Conservation (phyloP, 345 rosid genomes). For the Rhizophora mangle region DNA sequence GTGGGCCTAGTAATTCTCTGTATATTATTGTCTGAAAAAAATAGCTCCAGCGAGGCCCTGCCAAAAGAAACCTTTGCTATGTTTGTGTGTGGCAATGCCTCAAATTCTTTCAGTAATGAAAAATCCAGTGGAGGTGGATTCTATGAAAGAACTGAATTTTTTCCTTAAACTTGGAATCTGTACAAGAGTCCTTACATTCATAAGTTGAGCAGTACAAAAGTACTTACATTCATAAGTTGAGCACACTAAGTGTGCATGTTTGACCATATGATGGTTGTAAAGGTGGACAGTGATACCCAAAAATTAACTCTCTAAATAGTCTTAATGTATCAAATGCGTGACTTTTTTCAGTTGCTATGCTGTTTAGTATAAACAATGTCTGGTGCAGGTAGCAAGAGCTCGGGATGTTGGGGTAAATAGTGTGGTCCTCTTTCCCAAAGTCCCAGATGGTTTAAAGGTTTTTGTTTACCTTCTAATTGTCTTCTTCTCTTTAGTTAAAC, state of each 20-base stretch:
- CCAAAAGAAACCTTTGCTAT: not conserved
- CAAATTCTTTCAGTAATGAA: not conserved
- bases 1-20: not conserved
- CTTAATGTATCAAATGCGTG: not conserved
- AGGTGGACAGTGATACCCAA: not conserved
- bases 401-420: constrained; percentile 92
- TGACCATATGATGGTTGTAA: too few species aligned
- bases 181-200: not conserved
- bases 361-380: not conserved
- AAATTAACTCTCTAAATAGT: not conserved
- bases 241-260: too few species aligned
- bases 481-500: not conserved
- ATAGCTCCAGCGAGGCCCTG: not conserved
- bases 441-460: constrained; percentile 94
- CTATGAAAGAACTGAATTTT: not conserved
- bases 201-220: not conserved
- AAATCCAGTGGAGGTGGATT: not conserved
- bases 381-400: constrained; percentile 78
- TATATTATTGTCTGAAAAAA: not conserved
- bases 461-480: constrained; percentile 18
- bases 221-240: too few species aligned
- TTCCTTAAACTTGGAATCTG: not conserved
- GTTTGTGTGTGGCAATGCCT: not conserved
- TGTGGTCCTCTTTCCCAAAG: constrained; percentile 85
- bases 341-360: not conserved